Evolutionary conservation across 768 basidiomycete genomes (phyloP).

Genomic region (Hygrophoropsis aurantiaca): DNA sequence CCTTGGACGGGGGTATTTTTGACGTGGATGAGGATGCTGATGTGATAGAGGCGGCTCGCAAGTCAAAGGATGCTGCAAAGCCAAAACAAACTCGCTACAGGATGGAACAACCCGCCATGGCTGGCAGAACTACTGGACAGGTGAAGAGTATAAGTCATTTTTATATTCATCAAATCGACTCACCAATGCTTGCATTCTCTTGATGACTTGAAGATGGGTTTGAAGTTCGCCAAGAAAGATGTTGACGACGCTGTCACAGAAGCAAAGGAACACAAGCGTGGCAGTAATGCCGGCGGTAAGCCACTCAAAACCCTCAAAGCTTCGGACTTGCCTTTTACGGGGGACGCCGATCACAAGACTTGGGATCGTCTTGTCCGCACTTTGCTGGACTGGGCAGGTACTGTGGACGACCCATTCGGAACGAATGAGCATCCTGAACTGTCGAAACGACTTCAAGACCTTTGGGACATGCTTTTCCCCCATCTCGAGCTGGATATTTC

Average conservation of each 20-base stretch:
- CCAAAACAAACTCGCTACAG: too few relatives aligned
- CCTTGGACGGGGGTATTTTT: too few relatives aligned
- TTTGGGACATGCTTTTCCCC: neutral
- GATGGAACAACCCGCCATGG: too few relatives aligned
- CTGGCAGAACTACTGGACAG: too few relatives aligned
- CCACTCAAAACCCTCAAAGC: neutral
- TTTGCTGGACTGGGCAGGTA: constrained; percentile 3
- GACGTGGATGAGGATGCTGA: too few relatives aligned
- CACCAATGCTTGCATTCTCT: too few relatives aligned
- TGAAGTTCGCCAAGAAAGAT: neutral
- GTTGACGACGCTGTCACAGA: neutral
- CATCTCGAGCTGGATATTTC: neutral
- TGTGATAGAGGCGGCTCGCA: too few relatives aligned
- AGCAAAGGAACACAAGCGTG: neutral
- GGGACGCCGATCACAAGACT: neutral
- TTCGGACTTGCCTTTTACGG: constrained; percentile 1
- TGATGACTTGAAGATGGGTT: constrained; percentile 1
- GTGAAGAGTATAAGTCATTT: too few relatives aligned
- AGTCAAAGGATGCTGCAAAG: too few relatives aligned
- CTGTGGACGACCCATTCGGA: constrained; percentile 4
- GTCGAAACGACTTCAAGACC: neutral
- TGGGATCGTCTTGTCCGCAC: constrained; percentile 3
- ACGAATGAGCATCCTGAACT: constrained; percentile 5
- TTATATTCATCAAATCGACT: too few relatives aligned
- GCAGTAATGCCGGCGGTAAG: too few relatives aligned